Evolutionary conservation across 1,139 yeast genomes (phyloP).

Genomic region (Pichia terricola): DNA sequence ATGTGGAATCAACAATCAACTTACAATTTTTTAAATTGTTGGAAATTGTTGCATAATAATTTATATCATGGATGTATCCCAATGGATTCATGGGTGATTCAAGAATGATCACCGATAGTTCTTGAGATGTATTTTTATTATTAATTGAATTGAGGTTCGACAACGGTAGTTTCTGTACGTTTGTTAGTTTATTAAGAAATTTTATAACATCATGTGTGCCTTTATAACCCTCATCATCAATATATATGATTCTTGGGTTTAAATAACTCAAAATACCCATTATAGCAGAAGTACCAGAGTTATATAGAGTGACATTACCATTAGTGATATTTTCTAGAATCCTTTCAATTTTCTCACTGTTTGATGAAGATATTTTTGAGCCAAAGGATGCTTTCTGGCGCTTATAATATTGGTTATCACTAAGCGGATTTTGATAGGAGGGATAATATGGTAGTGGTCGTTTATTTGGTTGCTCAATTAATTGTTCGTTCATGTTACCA

Average conservation of each 20-base stretch:
- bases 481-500: background rate
- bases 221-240: conserved; percentile 68
- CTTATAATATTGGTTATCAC: conserved; percentile 10
- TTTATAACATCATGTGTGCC: conserved; percentile 72
- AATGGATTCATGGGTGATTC: conserved; percentile 88
- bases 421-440: conserved; percentile 19
- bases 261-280: conserved; percentile 62
- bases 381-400: conserved; percentile 33
- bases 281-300: conserved; percentile 77
- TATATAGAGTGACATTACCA: conserved; percentile 55
- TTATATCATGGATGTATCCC: conserved; percentile 60
- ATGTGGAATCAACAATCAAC: conserved; percentile 72
- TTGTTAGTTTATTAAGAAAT: conserved; percentile 53
- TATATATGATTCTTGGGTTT: conserved; percentile 64
- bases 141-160: conserved; percentile 28
- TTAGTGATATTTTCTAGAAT: conserved; percentile 52
- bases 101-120: conserved; percentile 71
- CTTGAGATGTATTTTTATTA: conserved; percentile 16
- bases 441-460: conserved; percentile 19
- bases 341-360: conserved; percentile 59
- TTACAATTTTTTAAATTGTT: conserved; percentile 52
- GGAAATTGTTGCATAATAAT: conserved; percentile 53
- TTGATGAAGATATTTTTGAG: conserved; percentile 66
- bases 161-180: conserved; percentile 41
- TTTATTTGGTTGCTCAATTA: conserved; percentile 1